Base-by-base conservation (phyloP, 768 basidiomycete genomes). In the Filobasidium floriforme region DNA sequence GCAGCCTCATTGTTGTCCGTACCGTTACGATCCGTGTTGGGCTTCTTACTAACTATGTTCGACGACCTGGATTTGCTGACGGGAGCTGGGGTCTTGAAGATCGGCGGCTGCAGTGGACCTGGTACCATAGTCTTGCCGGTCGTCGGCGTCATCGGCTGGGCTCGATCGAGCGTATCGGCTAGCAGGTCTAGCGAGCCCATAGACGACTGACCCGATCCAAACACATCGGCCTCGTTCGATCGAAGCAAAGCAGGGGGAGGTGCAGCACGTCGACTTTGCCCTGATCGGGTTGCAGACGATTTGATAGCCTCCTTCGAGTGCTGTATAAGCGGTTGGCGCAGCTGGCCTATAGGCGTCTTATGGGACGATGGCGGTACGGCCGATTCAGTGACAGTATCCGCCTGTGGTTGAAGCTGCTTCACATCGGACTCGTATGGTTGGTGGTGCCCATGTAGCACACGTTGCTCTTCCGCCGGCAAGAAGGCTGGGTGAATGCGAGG, bases 1-100 rank as follows among this genome's bases (percentile, higher is more conserved):
- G 67, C 67, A 2, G 67, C 67, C 52, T 68, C 67, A 28, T 68
- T 63, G 32, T 68, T 61, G 54, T 68, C 67, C 7, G 63, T 59
- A 22, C 59, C 66, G 29, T 14, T 22, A 6, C 24, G n/a, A n/a
- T n/a, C 18, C 7, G 22, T 3, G 5, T 57, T 41, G 59, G 6
- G 15, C 54, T 57, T 57, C 26, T 57, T 57, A 5, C 15, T 57
- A 22, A 4, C 54, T 1, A 6, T 7, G 24, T 57, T 26, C 18
- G 55, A 18, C 18, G 55, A 18, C n/a, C 15, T 57, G 7, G 14
- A 14, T n/a, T 57, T 57, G 46, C 46, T 18, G 46, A 49, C 46
- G 46, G 46, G 46, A 22, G 18, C 46, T 18, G 46, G 46, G 15
- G 46, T 49, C 46, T 49, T 49, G 46, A 49, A 49, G 14, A 22